Evolutionary conservation across 73 alveolate species (phyloP), one percentile per base, ranked within the genome.

Genomic region (Paramecium bursaria): DNA sequence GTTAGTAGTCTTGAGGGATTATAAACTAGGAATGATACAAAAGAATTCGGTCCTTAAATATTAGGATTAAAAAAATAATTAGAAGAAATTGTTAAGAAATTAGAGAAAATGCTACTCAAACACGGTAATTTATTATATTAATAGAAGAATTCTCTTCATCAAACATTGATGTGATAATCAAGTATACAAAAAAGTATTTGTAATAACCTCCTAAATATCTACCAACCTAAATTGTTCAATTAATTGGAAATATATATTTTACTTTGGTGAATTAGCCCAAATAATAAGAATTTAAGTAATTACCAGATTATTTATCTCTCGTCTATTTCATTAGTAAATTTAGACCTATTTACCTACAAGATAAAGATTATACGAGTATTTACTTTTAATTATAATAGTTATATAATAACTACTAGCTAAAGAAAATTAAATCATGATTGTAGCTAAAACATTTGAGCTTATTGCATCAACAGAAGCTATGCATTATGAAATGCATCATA

Each of bases 341-440:
- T 47, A 67, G 44, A 14, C 19, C 19, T 7, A 39, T 67, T 22
- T 21, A 67, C 44, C 44, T 67, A 19, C 9, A 17, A 39, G 82
- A 67, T 42, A 15, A 67, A n/a, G 82, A 67, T 67, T 67, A 67
- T 35, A 39, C n/a, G n/a, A n/a, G n/a, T n/a, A n/a, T n/a, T n/a
- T n/a, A n/a, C n/a, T n/a, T n/a, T n/a, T n/a, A n/a, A n/a, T n/a
- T n/a, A n/a, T n/a, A n/a, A n/a, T 15, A 35, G 55, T 67, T 9
- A 67, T 67, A 15, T 26, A 67, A 17, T 3, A 6, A 3, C 44
- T 67, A 42, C 60, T 67, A 9, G 53, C 26, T 25, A 35, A 42
- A 15, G 82, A 67, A 67, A 33, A 3, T 6, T 39, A 67, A 21
- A 26, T 67, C 5, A 39, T 67, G 31, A 67, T 35, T 39, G 17